Base-by-base conservation (phyloP, 78 protist species). In the Monosiga brevicollis region DNA sequence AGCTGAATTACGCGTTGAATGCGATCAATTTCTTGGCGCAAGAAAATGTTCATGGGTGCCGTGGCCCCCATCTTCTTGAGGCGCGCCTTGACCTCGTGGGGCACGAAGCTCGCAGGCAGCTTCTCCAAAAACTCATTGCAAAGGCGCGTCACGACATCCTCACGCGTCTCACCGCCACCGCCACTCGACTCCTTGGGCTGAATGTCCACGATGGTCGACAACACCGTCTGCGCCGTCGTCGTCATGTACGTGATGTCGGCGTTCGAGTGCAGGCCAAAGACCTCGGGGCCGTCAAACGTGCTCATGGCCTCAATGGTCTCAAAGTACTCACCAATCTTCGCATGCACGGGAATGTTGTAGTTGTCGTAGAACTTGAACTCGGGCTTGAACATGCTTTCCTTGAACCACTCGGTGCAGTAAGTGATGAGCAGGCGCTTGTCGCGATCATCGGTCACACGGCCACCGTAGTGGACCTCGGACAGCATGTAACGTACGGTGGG, bases 391-490 rank as follows among this genome's bases (percentile, higher is more conserved):
- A 76, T 76, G 34, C 71, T 77, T 74, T 88, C 84, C 62, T 0
- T 1, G 22, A 41, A 1, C 71, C 84, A 89, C 73, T 11, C 0
- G 43, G 79, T 62, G 2, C 92, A 91, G 78, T 71, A 87, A 6
- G 94, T 83, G 76, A 78, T 87, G 76, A 91, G 82, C 49, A 91
- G 86, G 22, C 80, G 71, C 38, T 88, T 83, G 79, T 95, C 98
- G 54, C 29, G 82, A 76, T 92, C 91, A 80, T 93, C 96, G 20
- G 96, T 92, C 86, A 95, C 90, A n/a, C 93, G 85, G 15, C 98
- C 98, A 1, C 98, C 98, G 87, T 95, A 95, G 75, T 90, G 92
- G 39, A 91, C 92, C 75, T 95, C 96, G 55, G 89, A 62, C n/a
- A 95, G 42, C 94, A 93, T 90, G 88, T 93, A 95, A 38, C 90